These are phyloP conservation scores for Cordyceps javanica DNA, from an alignment of 2,329 filamentous ascomycete species.

Conservation along the genomic window DNA sequence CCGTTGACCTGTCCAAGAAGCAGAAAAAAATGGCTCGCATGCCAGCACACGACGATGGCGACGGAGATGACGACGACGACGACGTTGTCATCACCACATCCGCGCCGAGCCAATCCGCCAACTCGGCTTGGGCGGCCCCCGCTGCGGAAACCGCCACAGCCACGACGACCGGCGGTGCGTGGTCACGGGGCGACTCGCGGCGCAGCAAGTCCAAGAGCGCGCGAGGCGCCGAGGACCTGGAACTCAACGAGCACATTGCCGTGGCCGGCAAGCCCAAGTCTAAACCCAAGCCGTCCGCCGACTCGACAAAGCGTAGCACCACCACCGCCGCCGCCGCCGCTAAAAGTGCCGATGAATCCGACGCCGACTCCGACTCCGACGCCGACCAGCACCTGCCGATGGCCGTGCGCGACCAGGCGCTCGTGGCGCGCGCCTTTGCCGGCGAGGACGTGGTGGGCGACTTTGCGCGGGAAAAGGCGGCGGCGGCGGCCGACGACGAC, in stretches of 20 bases:
- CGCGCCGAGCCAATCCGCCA: conserved; percentile 14
- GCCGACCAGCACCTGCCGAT: conserved; percentile 47
- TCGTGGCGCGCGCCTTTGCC: conserved; percentile 80
- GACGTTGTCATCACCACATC: conserved; percentile 23
- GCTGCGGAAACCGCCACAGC: conserved; percentile 18
- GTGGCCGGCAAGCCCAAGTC: conserved; percentile 23
- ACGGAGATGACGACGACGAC: conserved; percentile 21
- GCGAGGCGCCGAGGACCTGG: conserved; percentile 31
- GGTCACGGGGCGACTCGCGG: conserved; percentile 33
- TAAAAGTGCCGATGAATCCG: no score
- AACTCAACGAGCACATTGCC: conserved; percentile 27
- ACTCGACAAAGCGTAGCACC: conserved; percentile 9
- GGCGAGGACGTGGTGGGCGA: conserved; percentile 78
- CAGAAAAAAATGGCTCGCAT: conserved; percentile 19
- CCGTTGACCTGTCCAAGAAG: conserved; percentile 24
- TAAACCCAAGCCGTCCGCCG: conserved; percentile 15
- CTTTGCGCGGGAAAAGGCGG: conserved; percentile 75
- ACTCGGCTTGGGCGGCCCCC: conserved; percentile 19
- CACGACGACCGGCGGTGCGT: conserved; percentile 34
- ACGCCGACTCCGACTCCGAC: conserved; percentile 36
- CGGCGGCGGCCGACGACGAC: conserved; percentile 66
- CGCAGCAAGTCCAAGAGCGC: conserved; percentile 34
- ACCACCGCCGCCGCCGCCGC: conserved; percentile 25
- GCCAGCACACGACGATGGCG: conserved; percentile 24
- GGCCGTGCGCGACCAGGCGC: conserved; percentile 54